phyloP scores from a whole-genome alignment of 805 yeast genomes.

The Monosporozyma aerobia region DNA sequence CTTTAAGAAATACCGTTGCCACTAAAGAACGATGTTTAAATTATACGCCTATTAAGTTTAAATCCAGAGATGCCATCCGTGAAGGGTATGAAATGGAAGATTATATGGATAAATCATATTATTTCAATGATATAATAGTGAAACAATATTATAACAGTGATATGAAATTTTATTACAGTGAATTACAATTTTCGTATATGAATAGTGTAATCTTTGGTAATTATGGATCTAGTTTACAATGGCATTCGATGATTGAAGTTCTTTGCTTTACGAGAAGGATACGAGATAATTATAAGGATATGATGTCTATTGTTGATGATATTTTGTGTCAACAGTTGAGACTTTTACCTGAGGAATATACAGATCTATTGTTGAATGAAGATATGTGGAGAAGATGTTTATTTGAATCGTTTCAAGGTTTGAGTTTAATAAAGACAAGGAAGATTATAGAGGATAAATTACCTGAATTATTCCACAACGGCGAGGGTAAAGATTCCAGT shows the following conservation, averaged over 20 bases:
- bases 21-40: slow-evolving; percentile 2
- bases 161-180: slow-evolving; percentile 36
- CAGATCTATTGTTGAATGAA: slow-evolving; percentile 15
- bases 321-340: slow-evolving; percentile 15
- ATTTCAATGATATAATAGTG: slow-evolving; percentile 32
- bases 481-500: neutral
- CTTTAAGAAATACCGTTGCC: neutral
- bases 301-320: slow-evolving; percentile 11
- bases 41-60: slow-evolving; percentile 22
- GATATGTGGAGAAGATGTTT: slow-evolving; percentile 15
- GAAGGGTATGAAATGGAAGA: slow-evolving; percentile 38
- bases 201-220: slow-evolving; percentile 48
- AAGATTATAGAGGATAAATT: neutral
- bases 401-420: slow-evolving; percentile 10
- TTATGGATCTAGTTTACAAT: slow-evolving; percentile 53
- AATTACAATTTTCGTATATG: slow-evolving; percentile 44
- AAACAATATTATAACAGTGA: slow-evolving; percentile 14
- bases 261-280: slow-evolving; percentile 13
- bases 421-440: neutral
- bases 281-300: neutral
- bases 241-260: slow-evolving; percentile 47
- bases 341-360: slow-evolving; percentile 19
- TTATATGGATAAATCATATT: slow-evolving; percentile 56
- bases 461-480: neutral
- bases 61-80: slow-evolving; percentile 25